phyloP scores from a whole-genome alignment of 2,329 filamentous ascomycete genomes.

The Colletotrichum lini region DNA sequence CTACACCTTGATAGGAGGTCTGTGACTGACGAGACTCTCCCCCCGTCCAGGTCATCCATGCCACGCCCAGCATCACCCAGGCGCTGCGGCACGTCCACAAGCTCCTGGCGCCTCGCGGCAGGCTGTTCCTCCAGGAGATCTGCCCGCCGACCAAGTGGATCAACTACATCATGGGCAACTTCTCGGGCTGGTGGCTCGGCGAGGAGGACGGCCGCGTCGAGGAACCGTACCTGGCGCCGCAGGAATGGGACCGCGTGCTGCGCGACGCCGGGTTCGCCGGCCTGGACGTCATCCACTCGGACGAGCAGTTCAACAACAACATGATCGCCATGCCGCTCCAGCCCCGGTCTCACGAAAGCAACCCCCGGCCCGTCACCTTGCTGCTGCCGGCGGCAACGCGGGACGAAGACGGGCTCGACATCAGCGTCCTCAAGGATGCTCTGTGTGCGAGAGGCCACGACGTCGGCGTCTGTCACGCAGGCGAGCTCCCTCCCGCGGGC shows the following conservation, averaged over 20 bases:
- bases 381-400: too few species aligned
- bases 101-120: too few species aligned
- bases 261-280: constrained; percentile 2
- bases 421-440: background rate
- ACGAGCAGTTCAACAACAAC: constrained; percentile 16
- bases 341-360: too few species aligned
- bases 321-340: constrained; percentile 15
- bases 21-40: too few species aligned
- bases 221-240: constrained; percentile 46
- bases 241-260: constrained; percentile 14
- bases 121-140: too few species aligned
- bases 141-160: constrained; percentile 43
- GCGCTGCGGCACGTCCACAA: too few species aligned
- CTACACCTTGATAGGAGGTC: too few species aligned
- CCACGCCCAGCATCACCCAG: too few species aligned
- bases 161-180: constrained; percentile 49
- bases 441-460: constrained; percentile 4
- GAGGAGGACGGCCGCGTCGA: constrained; percentile 46
- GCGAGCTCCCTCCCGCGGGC: background rate
- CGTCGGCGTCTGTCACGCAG: background rate
- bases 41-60: too few species aligned
- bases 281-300: background rate
- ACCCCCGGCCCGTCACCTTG: too few species aligned
- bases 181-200: constrained; percentile 47
- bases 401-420: too few species aligned